Base-by-base conservation (phyloP, 169 alveolate genomes). In the Eimeria falciformis region DNA sequence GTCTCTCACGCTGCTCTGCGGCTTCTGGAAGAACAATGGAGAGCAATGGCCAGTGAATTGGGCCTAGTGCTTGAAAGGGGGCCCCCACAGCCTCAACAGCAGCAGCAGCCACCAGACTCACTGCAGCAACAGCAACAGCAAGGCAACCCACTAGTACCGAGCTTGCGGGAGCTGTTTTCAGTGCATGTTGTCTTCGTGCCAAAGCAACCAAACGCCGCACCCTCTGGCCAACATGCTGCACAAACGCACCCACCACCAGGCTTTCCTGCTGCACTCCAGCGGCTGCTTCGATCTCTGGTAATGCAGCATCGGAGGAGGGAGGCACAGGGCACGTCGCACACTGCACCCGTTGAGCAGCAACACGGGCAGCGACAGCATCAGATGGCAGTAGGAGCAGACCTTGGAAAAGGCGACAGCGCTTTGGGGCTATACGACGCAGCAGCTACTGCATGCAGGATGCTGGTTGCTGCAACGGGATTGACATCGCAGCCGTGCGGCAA, bases 1-100 rank as follows among this genome's bases (percentile, higher is more conserved):
- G 85, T 46, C 6, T 66, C 85, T n/a, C 46, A 46, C 29, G 85
- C 85, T n/a, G 85, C 68, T 27, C 85, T 75, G 9, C 85, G 85
- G 66, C 29, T 75, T 3, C 33, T 75, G 68, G 85, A 75, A 25
- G 23, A 9, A 1, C 53, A 75, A 25, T 75, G 85, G 85, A n/a
- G 45, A 21, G 65, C 65, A n/a, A 50, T 46, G 40, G 85, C 66
- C 23, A 45, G 14, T 66, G 85, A 75, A 65, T 4, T 23, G 18
- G 85, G 85, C 18, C 11, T 45, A 65, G 45, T 7, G 18, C 66
- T 29, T n/a, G 40, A 46, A 43, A n/a, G n/a, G 29, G 75, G 40
- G 23, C 45, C 43, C 43, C 65, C n/a, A 27, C 47, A 75, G 46
- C 85, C 7, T 3, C 85, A 73, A 43, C 55, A 37, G 9, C 65